These are phyloP conservation scores for Thamnidium elegans DNA, from an alignment of 192 early-diverging fungal species.

Conservation along the genomic window DNA sequence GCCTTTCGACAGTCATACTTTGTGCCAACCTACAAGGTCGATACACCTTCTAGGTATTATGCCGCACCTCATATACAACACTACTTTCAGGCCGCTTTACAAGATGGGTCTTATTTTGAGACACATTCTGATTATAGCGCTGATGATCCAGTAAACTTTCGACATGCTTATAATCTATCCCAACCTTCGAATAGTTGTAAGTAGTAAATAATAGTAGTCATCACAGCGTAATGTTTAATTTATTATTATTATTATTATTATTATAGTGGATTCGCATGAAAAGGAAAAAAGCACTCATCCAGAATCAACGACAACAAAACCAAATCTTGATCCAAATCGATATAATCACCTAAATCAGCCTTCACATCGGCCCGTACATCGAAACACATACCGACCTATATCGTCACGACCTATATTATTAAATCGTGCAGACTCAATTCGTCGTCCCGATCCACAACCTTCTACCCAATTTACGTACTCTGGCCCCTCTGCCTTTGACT, in stretches of 20 bases:
- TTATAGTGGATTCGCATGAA: neutral
- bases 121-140: neutral
- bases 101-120: neutral
- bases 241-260: too few relatives aligned
- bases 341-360: neutral
- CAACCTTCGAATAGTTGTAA: neutral
- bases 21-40: neutral
- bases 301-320: neutral
- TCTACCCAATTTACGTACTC: too few relatives aligned
- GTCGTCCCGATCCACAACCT: too few relatives aligned
- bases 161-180: neutral
- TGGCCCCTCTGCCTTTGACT: too few relatives aligned
- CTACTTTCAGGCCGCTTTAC: neutral
- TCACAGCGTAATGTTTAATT: too few relatives aligned
- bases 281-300: neutral
- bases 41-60: neutral
- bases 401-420: too few relatives aligned
- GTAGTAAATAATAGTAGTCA: neutral
- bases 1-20: neutral
- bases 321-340: neutral
- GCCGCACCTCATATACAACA: neutral
- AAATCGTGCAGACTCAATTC: too few relatives aligned
- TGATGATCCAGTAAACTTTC: neutral
- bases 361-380: too few relatives aligned
- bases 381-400: too few relatives aligned